These are phyloP conservation scores for Amanita rimosa DNA, from an alignment of 768 basidiomycete genomes.

Conservation along the genomic window DNA sequence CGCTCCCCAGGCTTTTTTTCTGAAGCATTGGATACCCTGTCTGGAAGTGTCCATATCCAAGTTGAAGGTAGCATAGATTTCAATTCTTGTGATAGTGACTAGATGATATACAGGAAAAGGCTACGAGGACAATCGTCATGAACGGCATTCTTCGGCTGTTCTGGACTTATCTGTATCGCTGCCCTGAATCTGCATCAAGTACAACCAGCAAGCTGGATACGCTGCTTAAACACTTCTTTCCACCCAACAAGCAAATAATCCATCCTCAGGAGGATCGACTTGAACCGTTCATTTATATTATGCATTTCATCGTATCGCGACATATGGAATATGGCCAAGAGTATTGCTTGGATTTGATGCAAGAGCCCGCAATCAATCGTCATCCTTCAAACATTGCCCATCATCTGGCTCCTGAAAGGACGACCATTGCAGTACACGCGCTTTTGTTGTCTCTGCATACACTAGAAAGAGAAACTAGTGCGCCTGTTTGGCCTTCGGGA, in stretches of 20 bases:
- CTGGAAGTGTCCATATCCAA: slow-evolving; percentile 67
- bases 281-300: slow-evolving; percentile 65
- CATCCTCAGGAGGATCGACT: slow-evolving; percentile 65
- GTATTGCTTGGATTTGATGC: slow-evolving; percentile 68
- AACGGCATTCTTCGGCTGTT: slow-evolving; percentile 76
- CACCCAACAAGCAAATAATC: slow-evolving; percentile 47
- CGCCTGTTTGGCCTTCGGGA: slow-evolving; percentile 72
- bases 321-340: slow-evolving; percentile 82
- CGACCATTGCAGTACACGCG: slow-evolving; percentile 66
- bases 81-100: neutral
- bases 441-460: slow-evolving; percentile 59
- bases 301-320: slow-evolving; percentile 75
- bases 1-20: slow-evolving; percentile 75
- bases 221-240: slow-evolving; percentile 70
- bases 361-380: slow-evolving; percentile 44
- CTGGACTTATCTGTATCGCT: slow-evolving; percentile 95
- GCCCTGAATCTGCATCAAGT: slow-evolving; percentile 74
- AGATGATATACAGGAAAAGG: slow-evolving; percentile 53
- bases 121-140: slow-evolving; percentile 55
- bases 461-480: slow-evolving; percentile 58
- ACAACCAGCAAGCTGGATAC: slow-evolving; percentile 72
- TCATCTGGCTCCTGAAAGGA: slow-evolving; percentile 59
- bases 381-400: slow-evolving; percentile 26
- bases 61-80: slow-evolving; percentile 49
- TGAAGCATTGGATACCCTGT: slow-evolving; percentile 68